These are phyloP conservation scores for Theileria sp. DNA, from an alignment of 169 alveolate species.

Conservation along the genomic window DNA sequence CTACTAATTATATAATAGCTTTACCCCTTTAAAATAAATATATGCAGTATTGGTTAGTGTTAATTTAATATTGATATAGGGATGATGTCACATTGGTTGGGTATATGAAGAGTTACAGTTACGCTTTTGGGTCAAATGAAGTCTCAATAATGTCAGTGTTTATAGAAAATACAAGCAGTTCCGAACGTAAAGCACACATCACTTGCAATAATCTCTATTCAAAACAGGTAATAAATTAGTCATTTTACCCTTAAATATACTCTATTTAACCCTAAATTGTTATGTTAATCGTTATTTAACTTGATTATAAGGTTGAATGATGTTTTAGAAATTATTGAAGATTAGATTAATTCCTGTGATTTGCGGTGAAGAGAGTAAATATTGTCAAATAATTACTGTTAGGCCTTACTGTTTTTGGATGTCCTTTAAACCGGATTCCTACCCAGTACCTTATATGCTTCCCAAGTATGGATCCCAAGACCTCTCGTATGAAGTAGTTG, in stretches of 20 bases:
- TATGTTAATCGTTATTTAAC: not conserved
- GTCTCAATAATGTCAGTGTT: conserved; percentile 12
- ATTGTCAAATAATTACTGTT: conserved; percentile 39
- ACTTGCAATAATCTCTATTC: conserved; percentile 47
- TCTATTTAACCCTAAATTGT: not conserved
- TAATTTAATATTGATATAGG: conserved; percentile 21
- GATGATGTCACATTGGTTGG: conserved; percentile 30
- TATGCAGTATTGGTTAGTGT: not conserved
- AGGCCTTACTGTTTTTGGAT: conserved; percentile 63
- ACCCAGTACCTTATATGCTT: conserved; percentile 49
- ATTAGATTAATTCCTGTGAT: conserved; percentile 59
- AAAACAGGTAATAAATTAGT: conserved; percentile 40
- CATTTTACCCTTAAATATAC: not conserved
- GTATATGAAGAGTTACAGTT: conserved; percentile 44
- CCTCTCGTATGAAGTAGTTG: conserved; percentile 44
- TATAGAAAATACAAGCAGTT: conserved; percentile 28
- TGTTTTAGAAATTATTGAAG: conserved; percentile 36
- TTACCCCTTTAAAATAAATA: not conserved
- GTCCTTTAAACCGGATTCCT: conserved; percentile 7
- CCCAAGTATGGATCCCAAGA: conserved; percentile 61
- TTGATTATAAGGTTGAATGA: not conserved
- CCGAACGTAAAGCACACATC: conserved; percentile 49
- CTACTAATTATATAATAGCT: not conserved
- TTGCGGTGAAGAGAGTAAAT: conserved; percentile 13
- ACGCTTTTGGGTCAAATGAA: conserved; percentile 36